A percentile compares a stretch with the other conserved stretches of the same genome.
These are phyloP conservation scores for Leccinum subtestaceum DNA, from an alignment of 768 basidiomycete species.

Conservation along the genomic window DNA sequence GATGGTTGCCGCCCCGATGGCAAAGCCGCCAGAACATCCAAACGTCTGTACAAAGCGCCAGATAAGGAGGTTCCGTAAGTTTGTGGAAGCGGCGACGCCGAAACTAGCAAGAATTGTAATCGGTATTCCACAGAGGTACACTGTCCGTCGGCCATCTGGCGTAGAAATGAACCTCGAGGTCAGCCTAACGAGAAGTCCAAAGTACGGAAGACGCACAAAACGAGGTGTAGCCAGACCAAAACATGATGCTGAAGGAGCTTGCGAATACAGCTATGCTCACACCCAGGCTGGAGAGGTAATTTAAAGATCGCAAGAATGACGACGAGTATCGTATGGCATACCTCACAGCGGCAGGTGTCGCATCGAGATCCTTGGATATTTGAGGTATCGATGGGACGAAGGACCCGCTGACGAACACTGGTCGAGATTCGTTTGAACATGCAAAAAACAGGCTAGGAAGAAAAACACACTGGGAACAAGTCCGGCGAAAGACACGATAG, in stretches of 20 bases:
- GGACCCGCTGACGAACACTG: constrained; percentile 66
- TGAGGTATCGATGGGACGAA: constrained; percentile 77
- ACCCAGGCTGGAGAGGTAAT: constrained; percentile 35
- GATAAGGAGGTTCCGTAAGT: constrained; percentile 43
- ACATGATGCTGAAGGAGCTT: constrained; percentile 41
- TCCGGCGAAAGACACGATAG: constrained; percentile 58
- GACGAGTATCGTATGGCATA: constrained; percentile 15
- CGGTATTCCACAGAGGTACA: constrained; percentile 61
- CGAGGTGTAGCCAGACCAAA: constrained; percentile 51
- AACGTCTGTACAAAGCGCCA: constrained; percentile 67
- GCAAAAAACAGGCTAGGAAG: neutral
- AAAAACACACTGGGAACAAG: constrained; percentile 55
- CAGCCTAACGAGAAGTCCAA: neutral
- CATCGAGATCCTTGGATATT: constrained; percentile 61
- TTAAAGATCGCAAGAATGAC: neutral
- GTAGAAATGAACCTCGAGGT: neutral
- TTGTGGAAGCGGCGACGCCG: constrained; percentile 52
- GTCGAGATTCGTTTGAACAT: neutral
- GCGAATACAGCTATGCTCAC: constrained; percentile 51
- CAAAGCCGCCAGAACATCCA: constrained; percentile 55
- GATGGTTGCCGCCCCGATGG: constrained; percentile 58
- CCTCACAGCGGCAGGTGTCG: constrained; percentile 59
- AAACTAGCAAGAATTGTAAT: constrained; percentile 57
- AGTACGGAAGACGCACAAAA: constrained; percentile 34
- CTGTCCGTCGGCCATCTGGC: constrained; percentile 60